phyloP scores from a whole-genome alignment of 2,329 filamentous ascomycete species.

The Chrysoporthe deuterocubensis region DNA sequence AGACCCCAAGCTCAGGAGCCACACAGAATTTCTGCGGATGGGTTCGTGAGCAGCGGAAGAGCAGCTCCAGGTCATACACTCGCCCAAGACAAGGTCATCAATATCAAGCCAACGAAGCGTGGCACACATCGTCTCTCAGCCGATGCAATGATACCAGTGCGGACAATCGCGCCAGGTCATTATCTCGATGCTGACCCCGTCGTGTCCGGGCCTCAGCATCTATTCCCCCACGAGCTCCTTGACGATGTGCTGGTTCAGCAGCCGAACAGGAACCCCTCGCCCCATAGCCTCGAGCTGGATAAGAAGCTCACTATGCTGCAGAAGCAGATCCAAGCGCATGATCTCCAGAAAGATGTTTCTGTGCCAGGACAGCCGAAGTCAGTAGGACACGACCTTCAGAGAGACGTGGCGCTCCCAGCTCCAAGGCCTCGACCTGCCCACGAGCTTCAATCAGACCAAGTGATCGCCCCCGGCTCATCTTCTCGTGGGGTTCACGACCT shows the following conservation, averaged over 20 bases:
- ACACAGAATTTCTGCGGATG: conserved; percentile 16
- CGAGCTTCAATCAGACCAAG: conserved; percentile 10
- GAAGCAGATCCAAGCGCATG: conserved; percentile 2
- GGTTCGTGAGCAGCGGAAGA: not conserved
- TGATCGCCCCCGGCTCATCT: not conserved
- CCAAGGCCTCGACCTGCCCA: conserved; percentile 11
- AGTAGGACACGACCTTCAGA: conserved; percentile 8
- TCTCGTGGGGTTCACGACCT: conserved; percentile 14
- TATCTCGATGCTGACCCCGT: conserved; percentile 24
- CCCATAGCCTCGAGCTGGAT: conserved; percentile 24
- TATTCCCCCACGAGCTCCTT: conserved; percentile 26
- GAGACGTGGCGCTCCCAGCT: conserved; percentile 10
- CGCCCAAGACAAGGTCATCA: conserved; percentile 19
- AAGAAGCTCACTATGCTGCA: conserved; percentile 10
- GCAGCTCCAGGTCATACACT: conserved; percentile 13
- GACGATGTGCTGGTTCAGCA: conserved; percentile 15
- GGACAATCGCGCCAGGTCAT: conserved; percentile 12
- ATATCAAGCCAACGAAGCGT: not conserved
- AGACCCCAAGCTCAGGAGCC: not conserved
- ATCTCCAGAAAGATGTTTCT: conserved; percentile 10
- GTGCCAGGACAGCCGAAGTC: not conserved
- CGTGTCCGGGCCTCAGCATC: conserved; percentile 14
- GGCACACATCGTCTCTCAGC: conserved; percentile 21
- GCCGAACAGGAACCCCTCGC: conserved; percentile 4
- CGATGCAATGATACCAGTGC: conserved; percentile 21